Conservation (phyloP, 2,329 filamentous ascomycete genomes). For the Massarina eburnea region DNA sequence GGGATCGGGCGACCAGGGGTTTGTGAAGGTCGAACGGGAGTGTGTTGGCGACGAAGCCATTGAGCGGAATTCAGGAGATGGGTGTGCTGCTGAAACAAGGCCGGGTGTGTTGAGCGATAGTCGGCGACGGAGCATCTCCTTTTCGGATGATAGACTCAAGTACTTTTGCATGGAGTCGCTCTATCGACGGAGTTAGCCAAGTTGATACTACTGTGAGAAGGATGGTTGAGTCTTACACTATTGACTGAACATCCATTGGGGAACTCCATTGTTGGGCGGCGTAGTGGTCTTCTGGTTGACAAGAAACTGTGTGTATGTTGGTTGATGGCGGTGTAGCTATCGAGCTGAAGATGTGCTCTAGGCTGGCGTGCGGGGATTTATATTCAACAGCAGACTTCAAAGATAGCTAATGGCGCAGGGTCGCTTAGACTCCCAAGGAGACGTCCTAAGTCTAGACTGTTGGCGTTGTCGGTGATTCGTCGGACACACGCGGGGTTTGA, state of each 20-base stretch:
- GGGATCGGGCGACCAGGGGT: conserved; percentile 17
- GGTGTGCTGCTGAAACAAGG: conserved; percentile 32
- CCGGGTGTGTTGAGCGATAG: conserved; percentile 41
- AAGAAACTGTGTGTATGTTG: no score
- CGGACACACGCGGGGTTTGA: conserved; percentile 13
- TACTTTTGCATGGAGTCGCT: conserved; percentile 42
- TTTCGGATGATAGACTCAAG: conserved; percentile 44
- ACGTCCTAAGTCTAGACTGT: conserved; percentile 12
- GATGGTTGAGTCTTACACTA: conserved; percentile 18
- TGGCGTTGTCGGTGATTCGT: conserved; percentile 14
- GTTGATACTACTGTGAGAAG: background rate
- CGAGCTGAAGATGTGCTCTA: background rate
- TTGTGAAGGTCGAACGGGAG: conserved; percentile 16
- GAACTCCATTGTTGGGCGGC: conserved; percentile 12
- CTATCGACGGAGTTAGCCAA: conserved; percentile 16
- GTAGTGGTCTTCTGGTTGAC: background rate
- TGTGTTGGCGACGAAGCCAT: conserved; percentile 34
- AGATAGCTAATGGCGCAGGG: conserved; percentile 5
- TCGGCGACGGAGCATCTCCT: conserved; percentile 43
- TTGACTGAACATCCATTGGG: conserved; percentile 22
- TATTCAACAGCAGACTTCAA: background rate
- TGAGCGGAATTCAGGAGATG: conserved; percentile 41
- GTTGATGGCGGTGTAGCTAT: no score
- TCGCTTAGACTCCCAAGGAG: conserved; percentile 2
- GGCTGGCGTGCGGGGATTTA: background rate